phyloP scores from a whole-genome alignment of 192 early-diverging fungal species.

The Coemansia sp. region DNA sequence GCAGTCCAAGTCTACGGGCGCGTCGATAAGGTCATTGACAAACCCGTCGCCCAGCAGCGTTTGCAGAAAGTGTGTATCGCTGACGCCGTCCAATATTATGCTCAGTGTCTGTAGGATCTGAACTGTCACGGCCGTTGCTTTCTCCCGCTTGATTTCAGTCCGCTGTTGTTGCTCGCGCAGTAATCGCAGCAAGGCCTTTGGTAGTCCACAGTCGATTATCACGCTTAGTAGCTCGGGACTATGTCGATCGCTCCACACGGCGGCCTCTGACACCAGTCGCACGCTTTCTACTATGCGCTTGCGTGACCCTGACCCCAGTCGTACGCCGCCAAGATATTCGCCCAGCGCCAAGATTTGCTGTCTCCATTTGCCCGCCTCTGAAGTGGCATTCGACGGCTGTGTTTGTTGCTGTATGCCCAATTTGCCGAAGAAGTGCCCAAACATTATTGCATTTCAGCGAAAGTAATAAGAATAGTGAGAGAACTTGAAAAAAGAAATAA shows the following conservation, averaged over 20 bases:
- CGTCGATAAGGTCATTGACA: conserved; percentile 68
- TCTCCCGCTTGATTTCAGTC: not conserved
- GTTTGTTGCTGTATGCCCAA: conserved; percentile 20
- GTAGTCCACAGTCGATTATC: conserved; percentile 41
- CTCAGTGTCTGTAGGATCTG: conserved; percentile 58
- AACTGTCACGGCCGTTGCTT: conserved; percentile 31
- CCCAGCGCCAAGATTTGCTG: conserved; percentile 25
- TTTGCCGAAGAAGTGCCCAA: conserved; percentile 27
- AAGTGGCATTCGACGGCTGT: not conserved
- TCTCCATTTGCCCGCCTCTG: not conserved
- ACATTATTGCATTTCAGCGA: conserved; percentile 16
- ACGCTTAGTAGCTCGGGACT: conserved; percentile 43
- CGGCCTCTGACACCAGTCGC: conserved; percentile 41
- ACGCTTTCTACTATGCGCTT: conserved; percentile 44
- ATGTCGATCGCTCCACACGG: conserved; percentile 53
- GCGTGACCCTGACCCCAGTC: conserved; percentile 13
- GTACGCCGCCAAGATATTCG: conserved; percentile 21
- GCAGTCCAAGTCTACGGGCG: conserved; percentile 60
- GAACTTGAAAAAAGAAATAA: not conserved
- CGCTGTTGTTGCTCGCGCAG: conserved; percentile 8
- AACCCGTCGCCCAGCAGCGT: conserved; percentile 74
- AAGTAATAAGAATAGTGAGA: not conserved
- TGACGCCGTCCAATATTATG: conserved; percentile 57
- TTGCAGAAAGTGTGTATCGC: conserved; percentile 47
- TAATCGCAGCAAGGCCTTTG: conserved; percentile 36